Evolutionary conservation across 495 filamentous ascomycete genomes (phyloP), one percentile per base, ranked within the genome.

Genomic region (Aspergillus mulundensis): DNA sequence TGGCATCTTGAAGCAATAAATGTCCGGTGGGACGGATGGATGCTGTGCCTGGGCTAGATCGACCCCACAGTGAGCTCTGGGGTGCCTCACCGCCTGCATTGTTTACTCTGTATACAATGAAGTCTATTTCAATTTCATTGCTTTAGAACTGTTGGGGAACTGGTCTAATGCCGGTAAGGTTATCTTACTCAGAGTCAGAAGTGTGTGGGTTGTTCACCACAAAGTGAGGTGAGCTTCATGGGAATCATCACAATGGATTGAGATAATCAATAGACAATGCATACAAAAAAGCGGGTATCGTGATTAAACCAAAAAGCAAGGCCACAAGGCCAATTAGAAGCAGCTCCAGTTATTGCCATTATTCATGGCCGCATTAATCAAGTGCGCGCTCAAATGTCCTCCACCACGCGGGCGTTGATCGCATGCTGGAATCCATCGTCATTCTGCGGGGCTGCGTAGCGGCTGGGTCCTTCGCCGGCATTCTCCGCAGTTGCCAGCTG

Each of bases 341-440:
- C 20, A 36, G 50, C 41, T 12, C 38, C 38, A 40, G 36, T 28
- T 51, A 65, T 59, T 58, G 56, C 23, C 54, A 16, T 60, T 12
- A 24, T 21, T 50, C 34, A 58, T 59, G 48, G 32, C 54, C 44
- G 24, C 4, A 5, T 6, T 11, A 25, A 36, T 36, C 32, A 15
- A 8, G 18, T 40, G 34, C 32, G 28, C 25, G 44, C 54, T 69
- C 57, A 98, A 67, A 98, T 93, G 68, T 93, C 86, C 72, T 96
- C 90, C 57, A 96, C 83, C 23, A 97, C 77, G 36, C 83, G 83
- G 12, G 91, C 85, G 63, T 96, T 95, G 68, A 97, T 82, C 23
- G 91, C 89, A 61, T 82, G 82, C 66, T 91, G 85, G 68, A 96
- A 91, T 14, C 86, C 84, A 56, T 87, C 82, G 24, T 77, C 69